Evolutionary conservation across 2,329 filamentous ascomycete genomes (phyloP).

Genomic region (Camptophora hylomeconis): DNA sequence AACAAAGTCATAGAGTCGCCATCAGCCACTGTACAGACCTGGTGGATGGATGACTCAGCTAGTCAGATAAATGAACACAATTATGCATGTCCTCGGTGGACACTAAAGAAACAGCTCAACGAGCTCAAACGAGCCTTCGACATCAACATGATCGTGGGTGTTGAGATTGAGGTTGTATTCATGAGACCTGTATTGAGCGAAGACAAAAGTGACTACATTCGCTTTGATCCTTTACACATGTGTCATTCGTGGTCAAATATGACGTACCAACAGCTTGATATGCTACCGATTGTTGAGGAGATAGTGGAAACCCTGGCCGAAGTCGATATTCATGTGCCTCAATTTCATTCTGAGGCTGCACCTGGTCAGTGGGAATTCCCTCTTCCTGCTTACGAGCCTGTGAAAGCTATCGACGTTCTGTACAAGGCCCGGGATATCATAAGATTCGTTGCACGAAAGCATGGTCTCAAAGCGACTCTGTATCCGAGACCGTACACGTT

Average conservation of each 20-base stretch:
- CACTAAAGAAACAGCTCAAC: constrained; percentile 44
- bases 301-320: constrained; percentile 48
- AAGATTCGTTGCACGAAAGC: constrained; percentile 46
- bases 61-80: constrained; percentile 17
- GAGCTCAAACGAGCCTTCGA: constrained; percentile 37
- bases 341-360: constrained; percentile 62
- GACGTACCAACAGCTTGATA: constrained; percentile 44
- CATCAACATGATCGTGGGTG: constrained; percentile 55
- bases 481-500: constrained; percentile 55
- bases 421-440: constrained; percentile 60
- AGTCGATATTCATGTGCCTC: constrained; percentile 54
- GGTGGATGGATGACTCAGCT: constrained; percentile 43
- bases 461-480: constrained; percentile 55
- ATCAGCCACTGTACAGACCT: constrained; percentile 54
- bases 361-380: constrained; percentile 68
- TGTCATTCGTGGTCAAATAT: constrained; percentile 62
- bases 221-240: constrained; percentile 38
- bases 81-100: constrained; percentile 48
- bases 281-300: constrained; percentile 49
- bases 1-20: constrained; percentile 43
- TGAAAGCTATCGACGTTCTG: constrained; percentile 59
- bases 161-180: constrained; percentile 71
- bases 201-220: constrained; percentile 16
- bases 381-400: constrained; percentile 47
- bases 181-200: constrained; percentile 35